phyloP scores from a whole-genome alignment of 805 yeast species.

The Ogataea corticis region DNA sequence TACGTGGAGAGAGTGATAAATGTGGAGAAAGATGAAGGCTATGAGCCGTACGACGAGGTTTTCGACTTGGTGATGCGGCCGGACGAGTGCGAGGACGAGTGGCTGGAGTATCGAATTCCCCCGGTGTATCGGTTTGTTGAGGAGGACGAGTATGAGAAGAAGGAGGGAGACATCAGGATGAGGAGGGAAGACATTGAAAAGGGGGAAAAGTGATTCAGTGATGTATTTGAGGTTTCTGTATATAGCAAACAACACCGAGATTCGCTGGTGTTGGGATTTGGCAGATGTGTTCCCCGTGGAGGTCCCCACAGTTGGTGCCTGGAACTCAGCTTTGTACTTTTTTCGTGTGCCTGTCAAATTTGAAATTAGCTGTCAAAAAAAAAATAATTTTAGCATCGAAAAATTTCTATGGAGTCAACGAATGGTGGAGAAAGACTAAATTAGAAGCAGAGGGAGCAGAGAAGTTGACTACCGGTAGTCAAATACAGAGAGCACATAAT shows the following conservation, averaged over 20 bases:
- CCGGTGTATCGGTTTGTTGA: slow-evolving; percentile 27
- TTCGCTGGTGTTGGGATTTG: too few relatives aligned
- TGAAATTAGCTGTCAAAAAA: slow-evolving; percentile 1
- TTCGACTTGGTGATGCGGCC: slow-evolving; percentile 20
- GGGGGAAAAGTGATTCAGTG: too few relatives aligned
- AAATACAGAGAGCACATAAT: too few relatives aligned
- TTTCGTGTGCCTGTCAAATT: background rate
- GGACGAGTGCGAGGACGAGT: slow-evolving; percentile 19
- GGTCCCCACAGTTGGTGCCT: too few relatives aligned
- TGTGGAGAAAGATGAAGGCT: slow-evolving; percentile 7
- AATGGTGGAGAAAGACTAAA: too few relatives aligned
- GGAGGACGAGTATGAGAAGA: slow-evolving; percentile 3
- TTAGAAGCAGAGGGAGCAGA: too few relatives aligned
- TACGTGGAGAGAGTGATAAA: slow-evolving; percentile 5
- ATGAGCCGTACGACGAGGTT: slow-evolving; percentile 14
- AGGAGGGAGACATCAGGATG: background rate
- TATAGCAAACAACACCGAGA: background rate
- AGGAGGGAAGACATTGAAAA: too few relatives aligned
- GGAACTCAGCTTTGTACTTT: too few relatives aligned
- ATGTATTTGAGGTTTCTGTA: background rate
- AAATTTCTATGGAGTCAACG: too few relatives aligned
- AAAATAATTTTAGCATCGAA: too few relatives aligned
- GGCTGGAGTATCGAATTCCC: slow-evolving; percentile 22
- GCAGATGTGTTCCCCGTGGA: too few relatives aligned
- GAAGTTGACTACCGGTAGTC: too few relatives aligned